phyloP scores from a whole-genome alignment of 164 flowering plant species.

The Macadamia integrifolia region DNA sequence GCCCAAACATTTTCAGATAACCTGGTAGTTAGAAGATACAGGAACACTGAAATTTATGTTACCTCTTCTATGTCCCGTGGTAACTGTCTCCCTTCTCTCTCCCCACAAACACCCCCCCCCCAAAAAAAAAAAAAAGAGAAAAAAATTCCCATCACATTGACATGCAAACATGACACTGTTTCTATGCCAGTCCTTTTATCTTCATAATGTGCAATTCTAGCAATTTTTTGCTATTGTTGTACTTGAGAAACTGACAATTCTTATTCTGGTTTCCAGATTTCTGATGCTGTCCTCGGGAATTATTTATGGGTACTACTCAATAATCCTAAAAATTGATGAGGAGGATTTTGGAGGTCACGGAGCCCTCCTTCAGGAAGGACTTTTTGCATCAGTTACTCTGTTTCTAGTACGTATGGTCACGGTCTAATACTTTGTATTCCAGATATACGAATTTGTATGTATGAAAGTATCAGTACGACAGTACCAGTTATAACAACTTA shows the following conservation, averaged over 20 bases:
- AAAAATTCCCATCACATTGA: too few species aligned
- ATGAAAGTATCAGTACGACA: background rate
- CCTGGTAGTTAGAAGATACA: too few species aligned
- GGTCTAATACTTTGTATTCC: background rate
- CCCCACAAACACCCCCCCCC: too few species aligned
- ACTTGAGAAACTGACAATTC: background rate
- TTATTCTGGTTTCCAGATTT: conserved; percentile 48
- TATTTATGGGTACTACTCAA: conserved; percentile 69
- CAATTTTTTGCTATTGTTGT: background rate
- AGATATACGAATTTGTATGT: background rate
- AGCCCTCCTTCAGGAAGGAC: conserved; percentile 91
- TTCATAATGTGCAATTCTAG: too few species aligned
- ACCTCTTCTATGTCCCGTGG: too few species aligned
- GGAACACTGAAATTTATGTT: too few species aligned
- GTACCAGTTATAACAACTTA: background rate
- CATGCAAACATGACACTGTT: too few species aligned
- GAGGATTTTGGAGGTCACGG: conserved; percentile 99
- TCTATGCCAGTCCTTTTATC: too few species aligned
- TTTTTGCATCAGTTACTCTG: conserved; percentile 81
- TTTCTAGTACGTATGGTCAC: conserved; percentile 56
- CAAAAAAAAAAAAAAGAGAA: too few species aligned
- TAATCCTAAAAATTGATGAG: conserved; percentile 79
- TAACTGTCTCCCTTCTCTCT: too few species aligned
- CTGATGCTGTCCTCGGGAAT: conserved; percentile 62
- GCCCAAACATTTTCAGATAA: too few species aligned